Percentiles rank a stretch among this genome's conserved stretches.
These are phyloP conservation scores for Phytophthora capsici DNA, from an alignment of 352 stramenopile species.

Conservation along the genomic window DNA sequence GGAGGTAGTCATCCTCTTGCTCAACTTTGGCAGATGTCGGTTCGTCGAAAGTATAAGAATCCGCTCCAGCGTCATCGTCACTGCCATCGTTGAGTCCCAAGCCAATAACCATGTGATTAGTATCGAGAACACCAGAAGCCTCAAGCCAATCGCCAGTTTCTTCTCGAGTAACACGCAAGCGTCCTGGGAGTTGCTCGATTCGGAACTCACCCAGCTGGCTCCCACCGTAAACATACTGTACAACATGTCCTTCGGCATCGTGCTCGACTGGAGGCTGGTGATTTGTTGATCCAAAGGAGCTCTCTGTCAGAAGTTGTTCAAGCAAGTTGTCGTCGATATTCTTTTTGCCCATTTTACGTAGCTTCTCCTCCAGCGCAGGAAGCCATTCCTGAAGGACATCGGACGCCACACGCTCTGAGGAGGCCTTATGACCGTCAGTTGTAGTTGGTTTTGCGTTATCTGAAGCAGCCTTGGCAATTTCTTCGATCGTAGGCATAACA, in stretches of 20 bases:
- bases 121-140: constrained; percentile 53
- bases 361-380: constrained; percentile 53
- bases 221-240: constrained; percentile 62
- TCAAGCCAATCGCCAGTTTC: constrained; percentile 79
- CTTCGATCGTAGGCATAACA: constrained; percentile 8
- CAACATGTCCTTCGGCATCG: constrained; percentile 18
- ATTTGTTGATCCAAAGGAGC: not conserved
- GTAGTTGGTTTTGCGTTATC: constrained; percentile 13
- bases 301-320: constrained; percentile 34
- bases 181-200: constrained; percentile 62
- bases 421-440: constrained; percentile 7
- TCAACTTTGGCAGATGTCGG: constrained; percentile 13
- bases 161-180: constrained; percentile 66
- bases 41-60: constrained; percentile 40
- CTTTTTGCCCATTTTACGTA: constrained; percentile 36
- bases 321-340: constrained; percentile 32
- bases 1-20: constrained; percentile 38
- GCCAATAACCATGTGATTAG: constrained; percentile 49
- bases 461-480: constrained; percentile 18
- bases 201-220: constrained; percentile 65
- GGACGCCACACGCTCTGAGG: constrained; percentile 11
- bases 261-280: constrained; percentile 15
- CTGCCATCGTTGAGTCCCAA: constrained; percentile 32
- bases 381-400: constrained; percentile 56
- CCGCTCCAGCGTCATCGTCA: constrained; percentile 27